These are phyloP conservation scores for Aspergillus tubingensis DNA, from an alignment of 2,329 filamentous ascomycete species.

Conservation along the genomic window DNA sequence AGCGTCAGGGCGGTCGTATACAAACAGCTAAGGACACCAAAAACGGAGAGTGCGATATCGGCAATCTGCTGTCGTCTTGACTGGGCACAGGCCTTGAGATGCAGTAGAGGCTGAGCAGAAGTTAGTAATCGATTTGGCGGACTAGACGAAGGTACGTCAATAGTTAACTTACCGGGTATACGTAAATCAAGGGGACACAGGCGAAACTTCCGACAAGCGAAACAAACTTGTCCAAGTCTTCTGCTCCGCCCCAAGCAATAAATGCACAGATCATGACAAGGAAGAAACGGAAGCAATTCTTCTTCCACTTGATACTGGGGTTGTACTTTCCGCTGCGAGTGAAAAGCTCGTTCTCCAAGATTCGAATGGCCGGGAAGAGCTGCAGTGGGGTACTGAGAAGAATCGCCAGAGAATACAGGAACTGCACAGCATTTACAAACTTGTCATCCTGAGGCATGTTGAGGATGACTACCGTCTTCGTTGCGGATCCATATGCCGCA, in stretches of 20 bases:
- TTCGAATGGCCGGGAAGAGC: constrained; percentile 96
- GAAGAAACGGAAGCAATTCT: constrained; percentile 94
- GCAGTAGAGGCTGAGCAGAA: constrained; percentile 73
- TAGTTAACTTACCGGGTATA: constrained; percentile 79
- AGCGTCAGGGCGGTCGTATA: constrained; percentile 90
- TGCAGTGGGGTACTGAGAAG: constrained; percentile 92
- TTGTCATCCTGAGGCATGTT: constrained; percentile 96
- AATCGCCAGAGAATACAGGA: constrained; percentile 97
- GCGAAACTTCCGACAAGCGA: constrained; percentile 95
- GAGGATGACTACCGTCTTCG: constrained; percentile 92
- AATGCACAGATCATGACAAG: constrained; percentile 82
- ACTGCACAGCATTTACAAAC: constrained; percentile 92
- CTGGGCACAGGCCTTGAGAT: constrained; percentile 77
- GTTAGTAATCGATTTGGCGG: constrained; percentile 9
- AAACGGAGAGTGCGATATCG: constrained; percentile 75
- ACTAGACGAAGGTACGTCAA: background rate
- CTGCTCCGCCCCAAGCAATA: constrained; percentile 89
- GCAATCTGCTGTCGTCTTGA: constrained; percentile 66
- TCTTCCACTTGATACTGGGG: constrained; percentile 98
- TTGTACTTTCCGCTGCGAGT: constrained; percentile 96
- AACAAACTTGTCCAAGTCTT: constrained; percentile 96
- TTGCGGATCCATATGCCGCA: constrained; percentile 91
- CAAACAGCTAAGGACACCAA: constrained; percentile 83
- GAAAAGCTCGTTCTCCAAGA: constrained; percentile 92
- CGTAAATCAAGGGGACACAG: constrained; percentile 94